These are phyloP conservation scores for Rhizoctonia solani DNA, from an alignment of 1,284 basidiomycete genomes.

Conservation along the genomic window DNA sequence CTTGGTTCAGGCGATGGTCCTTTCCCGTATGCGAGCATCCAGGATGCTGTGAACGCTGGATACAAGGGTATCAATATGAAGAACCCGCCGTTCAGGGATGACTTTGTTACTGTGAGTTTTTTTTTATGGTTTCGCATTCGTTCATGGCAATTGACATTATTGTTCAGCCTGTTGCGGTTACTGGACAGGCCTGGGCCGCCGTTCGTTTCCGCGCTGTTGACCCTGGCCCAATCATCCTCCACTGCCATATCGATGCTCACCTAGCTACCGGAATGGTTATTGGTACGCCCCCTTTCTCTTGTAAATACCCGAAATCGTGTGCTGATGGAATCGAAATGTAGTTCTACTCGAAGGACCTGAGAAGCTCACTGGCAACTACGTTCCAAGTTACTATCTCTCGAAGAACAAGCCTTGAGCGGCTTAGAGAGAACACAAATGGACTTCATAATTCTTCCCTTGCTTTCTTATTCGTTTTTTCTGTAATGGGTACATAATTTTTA, in stretches of 20 bases:
- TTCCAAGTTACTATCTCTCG: not conserved
- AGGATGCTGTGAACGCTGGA: conserved; percentile 4
- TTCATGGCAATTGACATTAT: no score
- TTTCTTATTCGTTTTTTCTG: no score
- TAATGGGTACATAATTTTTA: no score
- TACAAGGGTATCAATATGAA: conserved; percentile 7
- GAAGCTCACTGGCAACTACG: no score
- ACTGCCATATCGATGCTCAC: conserved; percentile 32
- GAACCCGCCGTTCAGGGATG: no score
- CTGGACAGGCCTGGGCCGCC: conserved; percentile 21
- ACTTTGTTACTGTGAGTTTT: no score
- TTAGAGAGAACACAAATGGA: no score
- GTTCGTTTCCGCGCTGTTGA: conserved; percentile 15
- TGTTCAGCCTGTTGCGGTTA: conserved; percentile 13
- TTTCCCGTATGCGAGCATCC: conserved; percentile 7
- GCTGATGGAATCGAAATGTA: not conserved
- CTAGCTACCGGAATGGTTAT: conserved; percentile 21
- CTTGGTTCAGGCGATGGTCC: conserved; percentile 15
- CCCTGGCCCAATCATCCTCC: conserved; percentile 17
- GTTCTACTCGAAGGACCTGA: conserved; percentile 14
- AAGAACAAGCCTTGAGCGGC: conserved; percentile 14
- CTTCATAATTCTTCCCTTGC: no score
- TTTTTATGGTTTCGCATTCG: no score
- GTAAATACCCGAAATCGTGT: not conserved
- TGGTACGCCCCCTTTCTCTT: not conserved